These are phyloP conservation scores for Santalum album DNA, from an alignment of 164 flowering plant genomes.

Conservation along the genomic window DNA sequence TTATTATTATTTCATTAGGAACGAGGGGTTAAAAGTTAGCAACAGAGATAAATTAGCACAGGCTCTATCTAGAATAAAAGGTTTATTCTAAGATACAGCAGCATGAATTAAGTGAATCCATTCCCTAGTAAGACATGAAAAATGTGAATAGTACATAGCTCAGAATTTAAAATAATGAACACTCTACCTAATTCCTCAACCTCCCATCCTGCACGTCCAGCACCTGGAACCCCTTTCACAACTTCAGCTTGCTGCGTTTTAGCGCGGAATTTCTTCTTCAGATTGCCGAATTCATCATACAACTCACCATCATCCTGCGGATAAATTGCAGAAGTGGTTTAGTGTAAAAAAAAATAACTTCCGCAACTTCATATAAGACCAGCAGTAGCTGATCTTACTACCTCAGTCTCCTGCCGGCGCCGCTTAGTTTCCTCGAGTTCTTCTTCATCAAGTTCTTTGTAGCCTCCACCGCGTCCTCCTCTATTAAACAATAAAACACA, in stretches of 20 bases:
- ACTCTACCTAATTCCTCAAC: slow-evolving; percentile 87
- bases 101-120: too few relatives aligned
- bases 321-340: background rate
- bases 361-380: background rate
- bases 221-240: slow-evolving; percentile 53
- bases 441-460: slow-evolving; percentile 98
- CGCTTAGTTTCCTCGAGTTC: slow-evolving; percentile 88
- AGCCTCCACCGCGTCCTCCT: slow-evolving; percentile 98
- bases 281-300: slow-evolving; percentile 98
- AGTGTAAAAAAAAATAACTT: background rate
- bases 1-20: too few relatives aligned
- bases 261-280: slow-evolving; percentile 92
- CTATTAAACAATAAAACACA: slow-evolving; percentile 40
- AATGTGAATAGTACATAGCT: too few relatives aligned
- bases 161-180: background rate
- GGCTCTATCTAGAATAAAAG: too few relatives aligned
- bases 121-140: too few relatives aligned
- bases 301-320: slow-evolving; percentile 92
- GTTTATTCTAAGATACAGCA: too few relatives aligned
- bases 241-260: slow-evolving; percentile 70
- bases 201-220: slow-evolving; percentile 99
- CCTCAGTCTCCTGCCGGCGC: slow-evolving; percentile 88
- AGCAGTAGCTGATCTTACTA: slow-evolving; percentile 30
- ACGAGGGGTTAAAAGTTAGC: too few relatives aligned
- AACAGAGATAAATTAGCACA: too few relatives aligned